phyloP scores from a whole-genome alignment of 768 basidiomycete genomes.

The Hemileccinum impolitum region DNA sequence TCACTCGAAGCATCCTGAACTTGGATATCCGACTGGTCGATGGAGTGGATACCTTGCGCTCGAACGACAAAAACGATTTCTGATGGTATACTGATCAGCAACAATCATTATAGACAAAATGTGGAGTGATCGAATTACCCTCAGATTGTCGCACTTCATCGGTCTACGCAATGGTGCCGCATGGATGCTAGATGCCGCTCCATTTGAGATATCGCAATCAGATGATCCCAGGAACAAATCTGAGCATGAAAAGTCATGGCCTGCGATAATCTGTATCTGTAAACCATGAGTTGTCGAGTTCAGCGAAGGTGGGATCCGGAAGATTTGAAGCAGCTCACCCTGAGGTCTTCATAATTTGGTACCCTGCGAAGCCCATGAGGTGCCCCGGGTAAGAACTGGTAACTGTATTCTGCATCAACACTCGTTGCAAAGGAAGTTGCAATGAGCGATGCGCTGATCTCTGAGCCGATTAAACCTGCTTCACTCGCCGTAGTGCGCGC shows the following conservation, averaged over 20 bases:
- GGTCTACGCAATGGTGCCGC: neutral
- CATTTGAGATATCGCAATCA: neutral
- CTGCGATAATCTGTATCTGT: constrained; percentile 1
- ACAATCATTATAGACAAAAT: neutral
- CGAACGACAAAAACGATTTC: constrained; percentile 2
- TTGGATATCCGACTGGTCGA: neutral
- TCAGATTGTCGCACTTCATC: neutral
- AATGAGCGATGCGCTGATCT: neutral
- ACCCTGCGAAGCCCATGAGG: constrained; percentile 18
- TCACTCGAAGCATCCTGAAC: constrained; percentile 4
- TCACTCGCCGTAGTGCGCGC: neutral
- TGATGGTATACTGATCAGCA: constrained; percentile 5
- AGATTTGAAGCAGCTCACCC: constrained; percentile 1
- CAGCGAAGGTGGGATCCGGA: neutral
- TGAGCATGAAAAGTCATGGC: no score
- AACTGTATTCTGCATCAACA: constrained; percentile 8
- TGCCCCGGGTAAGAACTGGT: neutral
- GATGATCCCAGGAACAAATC: no score
- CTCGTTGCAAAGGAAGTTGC: constrained; percentile 21
- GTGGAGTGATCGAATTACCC: neutral
- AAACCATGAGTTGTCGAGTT: neutral
- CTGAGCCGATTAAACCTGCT: neutral
- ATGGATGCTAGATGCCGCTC: neutral
- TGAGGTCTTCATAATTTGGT: constrained; percentile 16
- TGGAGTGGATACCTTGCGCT: neutral